Percentiles rank a stretch among this genome's conserved stretches.
phyloP scores from a whole-genome alignment of 805 yeast genomes.

The Candida vartiovaarae region DNA sequence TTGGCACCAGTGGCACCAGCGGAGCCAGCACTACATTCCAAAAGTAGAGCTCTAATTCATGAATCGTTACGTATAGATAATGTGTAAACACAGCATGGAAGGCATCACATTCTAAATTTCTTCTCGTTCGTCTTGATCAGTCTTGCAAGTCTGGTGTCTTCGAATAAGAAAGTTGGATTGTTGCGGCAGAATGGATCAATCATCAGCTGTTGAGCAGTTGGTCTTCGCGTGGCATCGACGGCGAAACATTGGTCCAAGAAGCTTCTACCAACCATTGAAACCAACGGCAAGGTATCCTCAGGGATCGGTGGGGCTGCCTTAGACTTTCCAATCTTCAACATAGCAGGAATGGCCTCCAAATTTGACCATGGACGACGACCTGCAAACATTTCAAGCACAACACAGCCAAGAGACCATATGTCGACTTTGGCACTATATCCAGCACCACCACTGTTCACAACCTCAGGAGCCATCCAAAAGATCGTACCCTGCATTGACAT shows the following conservation, averaged over 20 bases:
- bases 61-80: no score
- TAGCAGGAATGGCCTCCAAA: conserved; percentile 90
- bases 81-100: no score
- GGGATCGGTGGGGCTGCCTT: conserved; percentile 95
- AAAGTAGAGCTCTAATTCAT: no score
- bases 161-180: conserved; percentile 40
- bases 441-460: conserved; percentile 81
- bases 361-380: conserved; percentile 98
- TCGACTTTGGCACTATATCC: conserved; percentile 98
- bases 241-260: conserved; percentile 74
- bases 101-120: conserved; percentile 10
- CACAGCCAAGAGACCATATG: conserved; percentile 98
- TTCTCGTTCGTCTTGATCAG: conserved; percentile 41
- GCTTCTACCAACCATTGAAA: conserved; percentile 57
- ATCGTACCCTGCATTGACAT: conserved; percentile 99
- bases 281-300: conserved; percentile 64
- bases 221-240: conserved; percentile 75
- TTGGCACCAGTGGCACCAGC: no score
- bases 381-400: conserved; percentile 94
- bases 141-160: conserved; percentile 46
- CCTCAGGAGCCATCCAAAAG: conserved; percentile 99
- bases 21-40: no score
- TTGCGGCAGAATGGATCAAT: conserved; percentile 44
- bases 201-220: conserved; percentile 69
- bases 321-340: conserved; percentile 79